Percentiles rank a stretch among this genome's conserved stretches.
phyloP scores from a whole-genome alignment of 129 eudicot species.

The Lactuca saligna region DNA sequence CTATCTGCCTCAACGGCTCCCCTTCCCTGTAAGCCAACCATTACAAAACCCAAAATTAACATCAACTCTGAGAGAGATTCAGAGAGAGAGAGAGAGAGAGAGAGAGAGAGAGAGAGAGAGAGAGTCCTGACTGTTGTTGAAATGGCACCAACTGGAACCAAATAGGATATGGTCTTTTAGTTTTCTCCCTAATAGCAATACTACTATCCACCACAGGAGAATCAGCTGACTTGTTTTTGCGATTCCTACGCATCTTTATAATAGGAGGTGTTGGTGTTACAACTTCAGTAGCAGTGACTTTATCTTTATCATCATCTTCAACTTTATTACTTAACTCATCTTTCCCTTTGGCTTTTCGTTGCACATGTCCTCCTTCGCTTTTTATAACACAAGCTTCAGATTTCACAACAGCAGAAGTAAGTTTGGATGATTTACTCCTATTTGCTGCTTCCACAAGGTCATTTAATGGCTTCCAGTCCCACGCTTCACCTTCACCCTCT shows the following conservation, averaged over 20 bases:
- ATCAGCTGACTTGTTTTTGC: slow-evolving; percentile 49
- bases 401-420: slow-evolving; percentile 33
- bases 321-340: slow-evolving; percentile 37
- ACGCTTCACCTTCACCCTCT: slow-evolving; percentile 44
- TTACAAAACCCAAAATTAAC: slow-evolving; percentile 9
- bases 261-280: slow-evolving; percentile 30
- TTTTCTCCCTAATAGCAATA: slow-evolving; percentile 47
- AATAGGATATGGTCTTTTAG: slow-evolving; percentile 45
- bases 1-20: slow-evolving; percentile 66
- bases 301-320: slow-evolving; percentile 43
- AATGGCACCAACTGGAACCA: slow-evolving; percentile 81
- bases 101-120: background rate
- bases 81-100: slow-evolving; percentile 5
- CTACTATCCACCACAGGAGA: slow-evolving; percentile 47
- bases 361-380: slow-evolving; percentile 30
- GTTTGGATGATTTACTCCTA: slow-evolving; percentile 64
- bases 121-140: slow-evolving; percentile 61
- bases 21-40: slow-evolving; percentile 60
- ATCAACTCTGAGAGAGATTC: no score
- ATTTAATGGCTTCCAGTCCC: slow-evolving; percentile 79
- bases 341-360: slow-evolving; percentile 47
- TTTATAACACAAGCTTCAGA: slow-evolving; percentile 42
- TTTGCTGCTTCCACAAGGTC: slow-evolving; percentile 88
- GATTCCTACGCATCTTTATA: slow-evolving; percentile 51
- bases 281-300: slow-evolving; percentile 33